Base-by-base conservation (phyloP, 805 yeast species). In the Starmerella potacharoeniae region DNA sequence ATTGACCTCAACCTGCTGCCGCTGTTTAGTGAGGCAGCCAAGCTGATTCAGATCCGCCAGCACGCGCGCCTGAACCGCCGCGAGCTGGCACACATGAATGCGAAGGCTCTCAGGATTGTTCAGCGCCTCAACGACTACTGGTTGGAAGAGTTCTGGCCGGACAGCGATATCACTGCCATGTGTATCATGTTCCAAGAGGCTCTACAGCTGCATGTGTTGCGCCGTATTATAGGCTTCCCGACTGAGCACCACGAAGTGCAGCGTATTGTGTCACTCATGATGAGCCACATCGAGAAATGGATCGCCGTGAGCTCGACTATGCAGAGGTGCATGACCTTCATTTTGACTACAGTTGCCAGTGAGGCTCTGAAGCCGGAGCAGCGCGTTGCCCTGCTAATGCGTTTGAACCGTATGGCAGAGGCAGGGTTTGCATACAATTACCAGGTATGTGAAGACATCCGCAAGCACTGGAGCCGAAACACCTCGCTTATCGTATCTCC, bases 1-100 rank as follows among this genome's bases (percentile, higher is more conserved):
- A 79, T 86, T 65, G 89, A 85, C 59, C 71, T 81, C 11, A 73
- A 73, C 57, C 74, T 84, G 55, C 69, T 85, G 22, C 83, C 85
- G 0, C 73, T 76, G 35, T 78, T 79, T 58, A 74, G 83, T 22
- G 75, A 78, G 44, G 73, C 82, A 9, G 67, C 75, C 14, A 61
- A 65, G 43, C 58, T 79, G 44, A 71, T 29, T 68, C 66, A 34
- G 14, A 14, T 51, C 11, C 28, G 44, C 11, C 29, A 49, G 55
- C 65, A 17, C 58, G 66, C 58, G 17, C 60, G 49, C 37, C 51
- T 34, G 41, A 34, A n/a, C 39, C 40, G 39, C 7, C 39, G 49
- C 4, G 40, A 46, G 16, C 53, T 36, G 49, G 55, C 66, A 31
- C 64, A n/a, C 17, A 39, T 53, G n/a, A 42, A 43, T 52, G n/a